phyloP scores from a whole-genome alignment of 768 basidiomycete species.

The Cystofilobasidium macerans region DNA sequence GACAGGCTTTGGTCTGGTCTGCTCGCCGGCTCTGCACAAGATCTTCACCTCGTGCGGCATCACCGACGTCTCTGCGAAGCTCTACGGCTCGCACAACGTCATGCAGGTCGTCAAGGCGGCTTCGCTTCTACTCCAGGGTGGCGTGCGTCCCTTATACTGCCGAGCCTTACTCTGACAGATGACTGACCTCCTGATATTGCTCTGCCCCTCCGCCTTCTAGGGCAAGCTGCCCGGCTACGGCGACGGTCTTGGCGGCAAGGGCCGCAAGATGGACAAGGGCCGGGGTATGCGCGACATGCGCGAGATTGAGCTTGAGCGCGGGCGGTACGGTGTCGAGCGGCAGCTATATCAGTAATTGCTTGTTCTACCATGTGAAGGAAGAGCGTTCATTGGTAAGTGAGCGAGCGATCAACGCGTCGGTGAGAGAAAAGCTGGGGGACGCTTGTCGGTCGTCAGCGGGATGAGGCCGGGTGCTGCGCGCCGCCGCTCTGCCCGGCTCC shows the following conservation, averaged over 20 bases:
- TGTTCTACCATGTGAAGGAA: too few relatives aligned
- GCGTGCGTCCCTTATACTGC: constrained; percentile 41
- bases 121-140: constrained; percentile 72
- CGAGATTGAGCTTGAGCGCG: constrained; percentile 71
- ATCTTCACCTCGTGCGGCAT: constrained; percentile 88
- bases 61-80: constrained; percentile 87
- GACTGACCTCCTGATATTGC: background rate
- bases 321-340: constrained; percentile 57
- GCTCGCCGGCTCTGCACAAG: constrained; percentile 74
- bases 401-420: too few relatives aligned
- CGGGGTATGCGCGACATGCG: constrained; percentile 55
- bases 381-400: too few relatives aligned
- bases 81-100: constrained; percentile 82
- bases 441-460: too few relatives aligned
- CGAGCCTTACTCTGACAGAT: background rate
- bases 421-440: too few relatives aligned
- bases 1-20: constrained; percentile 79
- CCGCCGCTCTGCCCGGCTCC: too few relatives aligned
- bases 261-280: constrained; percentile 61
- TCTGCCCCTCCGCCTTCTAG: constrained; percentile 22
- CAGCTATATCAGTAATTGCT: background rate
- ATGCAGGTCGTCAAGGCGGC: constrained; percentile 77
- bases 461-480: too few relatives aligned
- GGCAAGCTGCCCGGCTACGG: constrained; percentile 48
- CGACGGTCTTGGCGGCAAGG: constrained; percentile 63